phyloP scores from a whole-genome alignment of 768 basidiomycete genomes.

The Kwoniella sp. region DNA sequence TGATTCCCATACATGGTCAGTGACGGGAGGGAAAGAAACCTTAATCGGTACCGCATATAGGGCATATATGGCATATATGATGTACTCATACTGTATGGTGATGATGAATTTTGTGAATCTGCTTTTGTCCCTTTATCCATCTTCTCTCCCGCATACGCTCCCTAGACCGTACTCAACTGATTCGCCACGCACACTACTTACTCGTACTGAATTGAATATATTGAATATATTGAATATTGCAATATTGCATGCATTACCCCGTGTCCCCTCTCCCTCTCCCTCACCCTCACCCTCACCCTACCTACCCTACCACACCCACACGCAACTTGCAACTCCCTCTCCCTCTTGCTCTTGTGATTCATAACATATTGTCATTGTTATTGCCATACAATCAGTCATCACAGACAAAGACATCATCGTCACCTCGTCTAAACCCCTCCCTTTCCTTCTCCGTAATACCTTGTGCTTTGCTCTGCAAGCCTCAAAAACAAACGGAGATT shows the following conservation, averaged over 20 bases:
- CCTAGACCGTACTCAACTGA: too few relatives aligned
- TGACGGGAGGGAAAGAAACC: neutral
- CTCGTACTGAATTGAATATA: too few relatives aligned
- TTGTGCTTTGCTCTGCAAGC: neutral
- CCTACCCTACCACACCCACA: too few relatives aligned
- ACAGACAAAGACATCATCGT: conserved; percentile 1
- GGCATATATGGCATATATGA: neutral
- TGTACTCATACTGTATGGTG: too few relatives aligned
- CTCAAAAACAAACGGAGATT: neutral
- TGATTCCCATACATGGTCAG: too few relatives aligned
- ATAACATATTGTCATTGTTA: neutral
- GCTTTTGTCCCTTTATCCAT: neutral
- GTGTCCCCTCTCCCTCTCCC: neutral
- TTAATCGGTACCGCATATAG: neutral
- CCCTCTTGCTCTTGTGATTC: conserved; percentile 1
- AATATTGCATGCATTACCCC: neutral
- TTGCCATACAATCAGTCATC: neutral
- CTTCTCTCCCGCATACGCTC: neutral
- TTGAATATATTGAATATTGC: too few relatives aligned
- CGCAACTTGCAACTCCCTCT: too few relatives aligned
- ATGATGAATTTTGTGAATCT: conserved; percentile 1
- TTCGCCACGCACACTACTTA: too few relatives aligned
- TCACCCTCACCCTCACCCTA: neutral
- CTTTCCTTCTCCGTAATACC: neutral
- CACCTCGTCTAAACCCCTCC: neutral